Conservation (phyloP, 352 stramenopile genomes). For the Globisporangium apiculatum region DNA sequence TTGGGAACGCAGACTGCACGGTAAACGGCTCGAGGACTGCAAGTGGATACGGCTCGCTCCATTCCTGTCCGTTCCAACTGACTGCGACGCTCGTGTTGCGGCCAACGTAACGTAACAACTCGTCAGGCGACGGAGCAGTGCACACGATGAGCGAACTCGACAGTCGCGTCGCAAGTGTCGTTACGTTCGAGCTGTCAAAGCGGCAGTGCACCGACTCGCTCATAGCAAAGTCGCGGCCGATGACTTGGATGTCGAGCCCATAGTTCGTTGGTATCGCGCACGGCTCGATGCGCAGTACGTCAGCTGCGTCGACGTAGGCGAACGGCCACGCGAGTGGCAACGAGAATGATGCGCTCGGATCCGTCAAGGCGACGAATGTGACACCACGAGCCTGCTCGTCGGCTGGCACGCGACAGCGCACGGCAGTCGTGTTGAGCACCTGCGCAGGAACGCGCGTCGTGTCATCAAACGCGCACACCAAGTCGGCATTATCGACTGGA, state of each 20-base stretch:
- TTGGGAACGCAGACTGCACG: conserved; percentile 18
- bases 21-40: conserved; percentile 15
- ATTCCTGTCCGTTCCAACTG: conserved; percentile 46
- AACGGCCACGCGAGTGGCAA: conserved; percentile 22
- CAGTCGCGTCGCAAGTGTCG: conserved; percentile 11
- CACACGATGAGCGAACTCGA: conserved; percentile 26
- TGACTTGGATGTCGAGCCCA: conserved; percentile 22
- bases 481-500: conserved; percentile 2
- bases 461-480: conserved; percentile 30
- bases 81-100: conserved; percentile 18
- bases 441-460: conserved; percentile 5
- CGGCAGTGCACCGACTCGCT: conserved; percentile 21
- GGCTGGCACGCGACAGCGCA: conserved; percentile 19
- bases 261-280: conserved; percentile 27
- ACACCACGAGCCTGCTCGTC: conserved; percentile 5
- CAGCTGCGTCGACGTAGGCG: conserved; percentile 18
- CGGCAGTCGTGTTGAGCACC: conserved; percentile 22
- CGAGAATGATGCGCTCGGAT: conserved; percentile 15
- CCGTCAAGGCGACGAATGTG: conserved; percentile 17
- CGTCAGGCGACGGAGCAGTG: conserved; percentile 7
- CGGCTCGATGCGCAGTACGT: conserved; percentile 13
- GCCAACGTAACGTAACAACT: no score
- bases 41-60: conserved; percentile 16
- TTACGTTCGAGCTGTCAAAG: conserved; percentile 6
- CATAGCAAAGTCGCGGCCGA: conserved; percentile 15